These are phyloP conservation scores for Isoetes taiwanensis DNA, from an alignment of 75 land plant genomes.

Conservation along the genomic window DNA sequence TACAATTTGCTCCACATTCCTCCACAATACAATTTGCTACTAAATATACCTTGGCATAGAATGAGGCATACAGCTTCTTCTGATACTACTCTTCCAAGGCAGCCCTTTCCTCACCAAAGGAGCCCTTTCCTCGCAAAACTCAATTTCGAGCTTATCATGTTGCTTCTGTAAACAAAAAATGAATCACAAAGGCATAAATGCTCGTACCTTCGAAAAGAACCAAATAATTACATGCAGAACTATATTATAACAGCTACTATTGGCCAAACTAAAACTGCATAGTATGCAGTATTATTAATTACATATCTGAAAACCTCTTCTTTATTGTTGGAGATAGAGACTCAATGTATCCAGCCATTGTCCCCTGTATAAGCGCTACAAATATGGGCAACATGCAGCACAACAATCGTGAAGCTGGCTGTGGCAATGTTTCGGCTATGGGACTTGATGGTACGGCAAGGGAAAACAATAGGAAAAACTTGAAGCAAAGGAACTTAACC, in stretches of 20 bases:
- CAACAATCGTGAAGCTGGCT: too few species aligned
- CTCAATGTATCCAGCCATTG: conserved; percentile 54
- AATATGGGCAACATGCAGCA: too few species aligned
- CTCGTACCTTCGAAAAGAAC: conserved; percentile 16
- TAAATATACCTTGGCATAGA: conserved; percentile 48
- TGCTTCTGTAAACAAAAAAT: conserved; percentile 12
- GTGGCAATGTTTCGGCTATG: too few species aligned
- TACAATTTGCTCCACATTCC: neutral
- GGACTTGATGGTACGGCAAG: too few species aligned
- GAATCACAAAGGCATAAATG: neutral
- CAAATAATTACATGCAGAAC: neutral
- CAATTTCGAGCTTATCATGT: conserved; percentile 81
- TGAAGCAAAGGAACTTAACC: too few species aligned
- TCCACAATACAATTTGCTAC: neutral
- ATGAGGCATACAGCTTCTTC: conserved; percentile 65
- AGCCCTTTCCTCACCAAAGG: conserved; percentile 74
- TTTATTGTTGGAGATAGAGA: conserved; percentile 40
- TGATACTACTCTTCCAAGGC: conserved; percentile 84
- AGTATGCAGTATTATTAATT: neutral
- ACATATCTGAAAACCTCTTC: conserved; percentile 18
- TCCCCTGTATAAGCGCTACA: too few species aligned
- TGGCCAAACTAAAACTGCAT: neutral
- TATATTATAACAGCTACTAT: neutral
- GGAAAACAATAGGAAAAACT: too few species aligned
- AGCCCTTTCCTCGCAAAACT: too few species aligned